Evolutionary conservation across 257 asterid species (phyloP).

Genomic region (Forsythia suspensa): DNA sequence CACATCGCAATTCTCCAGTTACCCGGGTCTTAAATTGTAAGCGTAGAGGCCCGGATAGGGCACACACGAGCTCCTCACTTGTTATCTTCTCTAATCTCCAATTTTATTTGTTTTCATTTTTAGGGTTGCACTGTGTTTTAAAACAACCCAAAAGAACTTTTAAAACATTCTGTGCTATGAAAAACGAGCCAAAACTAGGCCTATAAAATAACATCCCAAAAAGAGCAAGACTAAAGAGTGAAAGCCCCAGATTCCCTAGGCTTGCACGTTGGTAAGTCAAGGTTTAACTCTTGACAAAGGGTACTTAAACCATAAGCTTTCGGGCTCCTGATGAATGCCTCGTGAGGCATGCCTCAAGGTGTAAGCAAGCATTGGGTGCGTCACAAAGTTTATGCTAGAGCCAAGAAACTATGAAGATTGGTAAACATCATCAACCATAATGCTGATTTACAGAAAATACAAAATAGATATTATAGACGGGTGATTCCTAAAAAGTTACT

Average conservation of each 20-base stretch:
- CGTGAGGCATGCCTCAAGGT: not conserved
- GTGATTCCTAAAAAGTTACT: constrained; percentile 1
- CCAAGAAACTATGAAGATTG: not conserved
- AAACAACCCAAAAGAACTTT: not conserved
- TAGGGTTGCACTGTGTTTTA: not conserved
- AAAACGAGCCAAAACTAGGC: not conserved
- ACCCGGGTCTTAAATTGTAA: not conserved
- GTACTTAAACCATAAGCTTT: not conserved
- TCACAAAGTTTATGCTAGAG: not conserved
- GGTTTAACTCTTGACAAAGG: not conserved
- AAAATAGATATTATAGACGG: not conserved
- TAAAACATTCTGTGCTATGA: not conserved
- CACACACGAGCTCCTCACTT: not conserved
- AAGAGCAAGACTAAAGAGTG: not conserved
- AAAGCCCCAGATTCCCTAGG: not conserved
- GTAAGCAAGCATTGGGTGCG: not conserved
- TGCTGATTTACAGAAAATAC: not conserved
- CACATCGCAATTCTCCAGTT: not conserved
- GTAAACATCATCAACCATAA: not conserved
- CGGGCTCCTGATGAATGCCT: too few species aligned
- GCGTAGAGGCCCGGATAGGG: not conserved
- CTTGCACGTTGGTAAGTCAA: not conserved
- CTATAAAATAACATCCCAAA: not conserved
- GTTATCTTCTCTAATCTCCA: not conserved
- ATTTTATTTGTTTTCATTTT: not conserved